These are phyloP conservation scores for Cystobasidium onofrii DNA, from an alignment of 768 basidiomycete genomes.

Conservation along the genomic window DNA sequence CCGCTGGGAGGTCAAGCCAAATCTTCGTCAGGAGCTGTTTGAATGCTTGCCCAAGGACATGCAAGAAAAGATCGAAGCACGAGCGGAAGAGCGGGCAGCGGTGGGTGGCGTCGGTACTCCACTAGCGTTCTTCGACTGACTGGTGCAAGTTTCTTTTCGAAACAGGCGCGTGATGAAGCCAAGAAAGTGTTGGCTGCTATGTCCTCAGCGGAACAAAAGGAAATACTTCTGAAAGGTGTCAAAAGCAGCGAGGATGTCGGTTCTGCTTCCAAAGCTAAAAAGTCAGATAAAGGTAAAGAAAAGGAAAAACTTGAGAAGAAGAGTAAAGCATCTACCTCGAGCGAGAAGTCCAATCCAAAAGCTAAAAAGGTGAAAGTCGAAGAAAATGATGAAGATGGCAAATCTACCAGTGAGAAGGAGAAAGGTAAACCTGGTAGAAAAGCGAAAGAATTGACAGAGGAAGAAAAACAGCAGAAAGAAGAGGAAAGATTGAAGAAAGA, in stretches of 20 bases:
- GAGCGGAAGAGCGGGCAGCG: constrained; percentile 60
- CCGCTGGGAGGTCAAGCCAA: constrained; percentile 71
- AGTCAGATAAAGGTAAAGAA: background rate
- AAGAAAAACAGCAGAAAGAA: constrained; percentile 13
- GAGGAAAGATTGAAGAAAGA: constrained; percentile 15
- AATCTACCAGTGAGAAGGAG: constrained; percentile 1
- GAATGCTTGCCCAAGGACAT: constrained; percentile 55
- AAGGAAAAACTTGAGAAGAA: background rate
- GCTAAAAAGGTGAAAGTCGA: constrained; percentile 12
- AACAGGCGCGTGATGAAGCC: constrained; percentile 43
- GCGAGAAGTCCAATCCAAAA: constrained; percentile 11
- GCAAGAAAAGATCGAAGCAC: constrained; percentile 56
- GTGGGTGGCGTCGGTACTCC: constrained; percentile 51
- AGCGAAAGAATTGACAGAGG: constrained; percentile 18
- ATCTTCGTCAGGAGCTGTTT: background rate
- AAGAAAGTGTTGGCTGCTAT: constrained; percentile 55
- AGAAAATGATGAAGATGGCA: constrained; percentile 8
- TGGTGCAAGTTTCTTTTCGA: too few relatives aligned
- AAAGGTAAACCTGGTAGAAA: background rate
- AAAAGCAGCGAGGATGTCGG: background rate
- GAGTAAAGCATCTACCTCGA: background rate
- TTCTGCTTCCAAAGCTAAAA: background rate
- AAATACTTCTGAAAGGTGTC: constrained; percentile 44
- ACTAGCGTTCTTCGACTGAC: too few relatives aligned
- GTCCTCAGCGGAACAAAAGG: constrained; percentile 54